Base-by-base conservation (phyloP, 2,329 filamentous ascomycete genomes). In the Alternaria gaisen region DNA sequence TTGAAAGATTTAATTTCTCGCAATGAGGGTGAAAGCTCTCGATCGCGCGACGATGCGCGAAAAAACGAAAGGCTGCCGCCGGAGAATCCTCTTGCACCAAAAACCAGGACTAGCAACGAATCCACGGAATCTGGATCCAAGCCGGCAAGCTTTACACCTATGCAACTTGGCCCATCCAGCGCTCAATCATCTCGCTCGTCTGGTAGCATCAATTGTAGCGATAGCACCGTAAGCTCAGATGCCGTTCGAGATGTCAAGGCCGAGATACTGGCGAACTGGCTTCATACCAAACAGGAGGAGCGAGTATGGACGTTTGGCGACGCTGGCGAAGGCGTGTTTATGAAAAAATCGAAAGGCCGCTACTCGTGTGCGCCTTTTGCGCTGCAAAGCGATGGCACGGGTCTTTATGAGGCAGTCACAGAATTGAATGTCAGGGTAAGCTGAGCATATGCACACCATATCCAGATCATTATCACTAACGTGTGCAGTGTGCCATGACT, bases 231-330 rank as follows among this genome's bases (percentile, higher is more conserved):
- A 10, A 30, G 51, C 10, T 75, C 77, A 52, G 82, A 84, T 34
- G 81, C 80, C 42, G 75, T 86, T 48, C 73, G 80, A 48, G 83
- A 87, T 60, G 82, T 88, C 70, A 87, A 86, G 71, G 83, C 81
- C 65, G 86, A 89, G 71, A 84, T 90, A 64, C 86, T 88, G 82
- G 87, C 87, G 68, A 88, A 85, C 67, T 89, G 85, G 83, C 81
- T 90, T 3, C 86, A 88, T 71, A 84, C 87, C 60, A 85, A 87
- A 69, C 87, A 89, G 63, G 80, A 87, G 63, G 85, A 88, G 70
- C 80, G 77, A 56, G 73, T 84, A 32, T 87, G 85, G 85, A 82
- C 80, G 3, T 77, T 75, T 24, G 81, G 81, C 53, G 77, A 73
- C 22, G 70, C 79, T 11, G 83, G 84, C 12, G 85, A 88, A 73